Percentiles rank a stretch among this genome's conserved stretches.
These are phyloP conservation scores for Podaxis sp. DNA, from an alignment of 768 basidiomycete genomes.

Conservation along the genomic window DNA sequence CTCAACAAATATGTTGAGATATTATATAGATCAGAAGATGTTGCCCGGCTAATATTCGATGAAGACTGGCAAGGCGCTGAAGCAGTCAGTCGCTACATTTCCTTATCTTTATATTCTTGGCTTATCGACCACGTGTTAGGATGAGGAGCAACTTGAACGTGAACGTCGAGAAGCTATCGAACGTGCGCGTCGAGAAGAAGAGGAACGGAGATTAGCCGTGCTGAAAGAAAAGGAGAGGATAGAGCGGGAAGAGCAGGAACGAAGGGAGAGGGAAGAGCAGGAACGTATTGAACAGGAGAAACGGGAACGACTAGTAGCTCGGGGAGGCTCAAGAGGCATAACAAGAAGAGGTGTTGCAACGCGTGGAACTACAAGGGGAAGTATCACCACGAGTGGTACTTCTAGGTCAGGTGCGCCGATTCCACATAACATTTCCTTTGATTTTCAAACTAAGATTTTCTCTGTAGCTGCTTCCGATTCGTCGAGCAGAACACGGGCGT, in stretches of 20 bases:
- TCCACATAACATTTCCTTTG: neutral
- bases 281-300: conserved; percentile 47
- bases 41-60: conserved; percentile 69
- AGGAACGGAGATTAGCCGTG: conserved; percentile 44
- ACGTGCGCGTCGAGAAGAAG: conserved; percentile 47
- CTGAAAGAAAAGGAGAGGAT: conserved; percentile 42
- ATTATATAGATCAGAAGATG: conserved; percentile 67
- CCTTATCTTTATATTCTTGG: neutral
- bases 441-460: neutral
- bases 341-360: conserved; percentile 69
- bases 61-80: conserved; percentile 76
- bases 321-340: conserved; percentile 67
- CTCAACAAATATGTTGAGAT: conserved; percentile 74
- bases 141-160: conserved; percentile 52
- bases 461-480: neutral
- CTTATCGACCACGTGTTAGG: conserved; percentile 37
- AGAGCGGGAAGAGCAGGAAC: conserved; percentile 40
- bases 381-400: neutral
- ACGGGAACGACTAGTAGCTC: conserved; percentile 29
- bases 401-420: neutral
- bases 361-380: conserved; percentile 42
- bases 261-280: conserved; percentile 35
- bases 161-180: conserved; percentile 43
- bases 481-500: neutral
- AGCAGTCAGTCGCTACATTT: conserved; percentile 43